phyloP scores from a whole-genome alignment of 768 basidiomycete species.

The Tremella fuciformis region DNA sequence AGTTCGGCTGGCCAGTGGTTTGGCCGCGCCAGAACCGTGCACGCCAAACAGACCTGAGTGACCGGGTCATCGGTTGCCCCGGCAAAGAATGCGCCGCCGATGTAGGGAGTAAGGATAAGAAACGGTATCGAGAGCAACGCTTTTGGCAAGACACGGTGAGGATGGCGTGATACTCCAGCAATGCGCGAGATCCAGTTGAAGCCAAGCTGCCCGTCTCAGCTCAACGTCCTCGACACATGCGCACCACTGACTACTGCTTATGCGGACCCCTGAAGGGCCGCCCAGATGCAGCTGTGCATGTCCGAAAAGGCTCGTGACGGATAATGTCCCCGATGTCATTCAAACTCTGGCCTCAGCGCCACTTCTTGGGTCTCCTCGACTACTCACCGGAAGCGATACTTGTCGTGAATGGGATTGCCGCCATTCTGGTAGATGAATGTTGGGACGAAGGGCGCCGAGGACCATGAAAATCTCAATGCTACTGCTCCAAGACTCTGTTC shows the following conservation, averaged over 20 bases:
- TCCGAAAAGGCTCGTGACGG: not conserved
- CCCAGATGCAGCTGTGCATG: constrained; percentile 20
- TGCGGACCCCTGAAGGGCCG: constrained; percentile 19
- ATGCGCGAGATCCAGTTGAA: constrained; percentile 30
- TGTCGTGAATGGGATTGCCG: constrained; percentile 59
- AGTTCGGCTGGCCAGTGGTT: constrained; percentile 11
- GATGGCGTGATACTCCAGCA: constrained; percentile 25
- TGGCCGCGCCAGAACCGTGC: constrained; percentile 24
- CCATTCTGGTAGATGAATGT: constrained; percentile 57
- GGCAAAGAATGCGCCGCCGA: constrained; percentile 18
- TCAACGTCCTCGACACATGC: not conserved
- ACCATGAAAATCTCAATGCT: constrained; percentile 55
- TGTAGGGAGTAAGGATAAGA: constrained; percentile 26
- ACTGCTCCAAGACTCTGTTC: constrained; percentile 24
- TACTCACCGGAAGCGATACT: constrained; percentile 51
- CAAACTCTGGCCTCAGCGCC: constrained; percentile 15
- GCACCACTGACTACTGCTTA: constrained; percentile 15
- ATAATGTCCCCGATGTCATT: constrained; percentile 32
- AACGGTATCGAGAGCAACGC: constrained; percentile 31
- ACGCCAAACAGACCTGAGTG: constrained; percentile 23
- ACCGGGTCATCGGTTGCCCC: constrained; percentile 17
- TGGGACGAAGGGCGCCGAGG: constrained; percentile 57
- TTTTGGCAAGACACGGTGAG: constrained; percentile 24
- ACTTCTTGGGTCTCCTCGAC: not conserved
- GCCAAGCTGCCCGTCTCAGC: constrained; percentile 10